These are phyloP conservation scores for Puccinia horiana DNA, from an alignment of 1,284 basidiomycete genomes.

Conservation along the genomic window DNA sequence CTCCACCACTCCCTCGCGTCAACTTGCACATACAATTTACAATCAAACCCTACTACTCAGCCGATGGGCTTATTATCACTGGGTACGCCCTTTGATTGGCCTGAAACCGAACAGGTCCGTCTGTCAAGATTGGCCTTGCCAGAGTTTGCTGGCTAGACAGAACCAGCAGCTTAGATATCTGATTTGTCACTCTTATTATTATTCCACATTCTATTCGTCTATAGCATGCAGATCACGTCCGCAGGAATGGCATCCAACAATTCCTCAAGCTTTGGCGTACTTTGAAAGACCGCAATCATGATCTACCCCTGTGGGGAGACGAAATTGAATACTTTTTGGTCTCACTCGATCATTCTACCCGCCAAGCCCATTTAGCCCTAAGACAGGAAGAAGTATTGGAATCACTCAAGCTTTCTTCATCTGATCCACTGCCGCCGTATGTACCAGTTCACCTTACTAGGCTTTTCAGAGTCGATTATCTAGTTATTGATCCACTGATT, in stretches of 20 bases:
- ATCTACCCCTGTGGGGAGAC: constrained; percentile 96
- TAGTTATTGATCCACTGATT: background rate
- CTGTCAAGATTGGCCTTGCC: background rate
- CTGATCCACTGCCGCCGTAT: constrained; percentile 12
- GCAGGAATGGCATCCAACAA: constrained; percentile 89
- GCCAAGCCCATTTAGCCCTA: constrained; percentile 83
- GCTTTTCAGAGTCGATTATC: constrained; percentile 14
- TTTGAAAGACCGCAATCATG: constrained; percentile 86
- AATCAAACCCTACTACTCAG: too few relatives aligned
- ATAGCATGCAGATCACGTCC: constrained; percentile 82
- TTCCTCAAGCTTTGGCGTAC: constrained; percentile 90
- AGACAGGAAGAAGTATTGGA: constrained; percentile 90
- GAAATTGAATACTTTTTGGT: constrained; percentile 99
- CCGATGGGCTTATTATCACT: constrained; percentile 89
- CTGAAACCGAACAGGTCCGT: constrained; percentile 69
- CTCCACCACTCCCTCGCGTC: background rate
- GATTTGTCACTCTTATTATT: background rate
- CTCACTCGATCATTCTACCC: constrained; percentile 74
- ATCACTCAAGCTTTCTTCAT: constrained; percentile 48
- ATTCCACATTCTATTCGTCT: background rate
- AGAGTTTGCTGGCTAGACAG: background rate
- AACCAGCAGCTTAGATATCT: constrained; percentile 9
- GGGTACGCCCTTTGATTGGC: constrained; percentile 91
- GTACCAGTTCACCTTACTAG: constrained; percentile 5
- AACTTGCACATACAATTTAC: background rate